These are phyloP conservation scores for Thraustochytrium sp. DNA, from an alignment of 352 stramenopile species.

Conservation along the genomic window DNA sequence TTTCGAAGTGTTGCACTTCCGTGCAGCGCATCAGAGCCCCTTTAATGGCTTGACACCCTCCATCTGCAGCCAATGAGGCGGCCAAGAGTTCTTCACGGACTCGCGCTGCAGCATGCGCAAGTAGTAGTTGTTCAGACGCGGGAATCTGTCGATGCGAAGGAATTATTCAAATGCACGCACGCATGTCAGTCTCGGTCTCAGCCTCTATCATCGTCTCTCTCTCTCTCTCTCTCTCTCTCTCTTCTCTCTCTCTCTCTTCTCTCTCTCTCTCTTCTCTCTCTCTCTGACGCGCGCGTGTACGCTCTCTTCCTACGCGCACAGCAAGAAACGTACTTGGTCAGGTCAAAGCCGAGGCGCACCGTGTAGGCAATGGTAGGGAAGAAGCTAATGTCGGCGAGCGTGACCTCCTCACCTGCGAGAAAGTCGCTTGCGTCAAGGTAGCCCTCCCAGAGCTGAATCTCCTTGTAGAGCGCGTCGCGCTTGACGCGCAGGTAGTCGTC, in stretches of 20 bases:
- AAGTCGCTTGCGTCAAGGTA: constrained; percentile 45
- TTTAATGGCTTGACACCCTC: constrained; percentile 29
- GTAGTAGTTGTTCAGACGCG: constrained; percentile 42
- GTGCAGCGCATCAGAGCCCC: constrained; percentile 30
- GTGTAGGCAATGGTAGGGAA: constrained; percentile 46
- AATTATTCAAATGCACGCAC: neutral
- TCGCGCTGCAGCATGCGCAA: constrained; percentile 34
- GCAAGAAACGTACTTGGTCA: constrained; percentile 3
- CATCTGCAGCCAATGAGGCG: constrained; percentile 35
- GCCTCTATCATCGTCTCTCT: too few species aligned
- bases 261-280: too few species aligned
- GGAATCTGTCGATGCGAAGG: constrained; percentile 8
- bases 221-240: neutral
- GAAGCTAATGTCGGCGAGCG: constrained; percentile 44
- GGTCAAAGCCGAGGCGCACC: constrained; percentile 44
- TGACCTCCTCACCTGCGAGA: constrained; percentile 33
- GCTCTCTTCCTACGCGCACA: too few species aligned
- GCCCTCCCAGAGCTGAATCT: constrained; percentile 43
- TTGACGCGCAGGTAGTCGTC: constrained; percentile 36
- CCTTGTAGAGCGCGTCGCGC: constrained; percentile 15
- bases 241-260: neutral
- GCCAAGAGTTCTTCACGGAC: constrained; percentile 33
- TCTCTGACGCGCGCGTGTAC: too few species aligned
- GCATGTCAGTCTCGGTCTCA: neutral
- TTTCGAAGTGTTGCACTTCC: too few species aligned